These are phyloP conservation scores for Tilletia setariae DNA, from an alignment of 1,284 basidiomycete species.

Conservation along the genomic window DNA sequence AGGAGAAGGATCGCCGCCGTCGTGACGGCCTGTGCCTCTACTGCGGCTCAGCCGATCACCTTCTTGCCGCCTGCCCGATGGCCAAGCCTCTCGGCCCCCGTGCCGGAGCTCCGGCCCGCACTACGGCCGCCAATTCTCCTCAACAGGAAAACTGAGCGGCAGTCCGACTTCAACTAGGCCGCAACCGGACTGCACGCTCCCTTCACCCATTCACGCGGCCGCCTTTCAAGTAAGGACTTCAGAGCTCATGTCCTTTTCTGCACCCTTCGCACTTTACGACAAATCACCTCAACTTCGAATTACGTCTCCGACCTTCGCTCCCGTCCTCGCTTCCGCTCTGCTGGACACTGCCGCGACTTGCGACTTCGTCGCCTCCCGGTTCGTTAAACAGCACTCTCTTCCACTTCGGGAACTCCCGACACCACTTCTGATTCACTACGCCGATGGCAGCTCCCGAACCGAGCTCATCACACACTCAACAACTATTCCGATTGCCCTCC, in stretches of 20 bases:
- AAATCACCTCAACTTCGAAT: background rate
- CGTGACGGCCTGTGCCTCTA: no score
- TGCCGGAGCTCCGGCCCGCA: no score
- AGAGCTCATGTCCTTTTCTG: background rate
- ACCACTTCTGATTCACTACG: no score
- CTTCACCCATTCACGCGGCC: background rate
- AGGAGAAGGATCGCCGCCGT: background rate
- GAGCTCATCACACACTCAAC: conserved; percentile 1
- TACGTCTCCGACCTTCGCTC: no score
- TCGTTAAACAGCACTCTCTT: no score
- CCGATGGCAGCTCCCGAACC: no score
- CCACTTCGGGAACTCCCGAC: no score
- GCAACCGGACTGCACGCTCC: background rate
- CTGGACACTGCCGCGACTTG: no score
- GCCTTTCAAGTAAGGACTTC: no score
- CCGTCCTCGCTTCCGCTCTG: no score
- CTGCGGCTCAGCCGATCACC: background rate
- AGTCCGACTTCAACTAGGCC: background rate
- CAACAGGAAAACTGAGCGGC: conserved; percentile 8
- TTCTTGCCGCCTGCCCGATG: background rate
- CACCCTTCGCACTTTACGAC: background rate
- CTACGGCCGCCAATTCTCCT: background rate
- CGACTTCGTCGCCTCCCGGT: no score
- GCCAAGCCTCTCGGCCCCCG: background rate
- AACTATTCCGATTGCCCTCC: background rate